Percentiles rank a stretch among this genome's conserved stretches.
Conservation (phyloP, 371 early-diverging fungal species). For the Funneliformis caledonium region DNA sequence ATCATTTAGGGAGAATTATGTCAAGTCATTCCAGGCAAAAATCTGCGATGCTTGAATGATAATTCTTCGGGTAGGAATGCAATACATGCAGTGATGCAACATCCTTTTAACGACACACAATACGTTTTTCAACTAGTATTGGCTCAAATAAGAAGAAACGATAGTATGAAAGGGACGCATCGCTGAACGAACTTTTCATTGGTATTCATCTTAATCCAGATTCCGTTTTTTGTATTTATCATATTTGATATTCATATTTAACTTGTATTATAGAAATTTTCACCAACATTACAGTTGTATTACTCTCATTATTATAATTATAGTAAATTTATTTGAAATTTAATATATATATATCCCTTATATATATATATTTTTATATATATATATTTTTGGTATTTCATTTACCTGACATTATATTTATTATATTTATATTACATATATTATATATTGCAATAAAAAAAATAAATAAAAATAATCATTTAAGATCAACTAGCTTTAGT, state of each 20-base stretch:
- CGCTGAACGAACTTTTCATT: background rate
- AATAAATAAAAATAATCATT: background rate
- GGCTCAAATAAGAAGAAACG: conserved; percentile 18
- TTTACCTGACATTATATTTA: too few relatives aligned
- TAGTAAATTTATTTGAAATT: background rate
- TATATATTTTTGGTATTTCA: too few relatives aligned
- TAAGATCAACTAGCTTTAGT: too few relatives aligned
- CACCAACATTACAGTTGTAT: background rate
- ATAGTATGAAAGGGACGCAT: background rate
- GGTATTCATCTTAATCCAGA: background rate
- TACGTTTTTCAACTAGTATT: conserved; percentile 35
- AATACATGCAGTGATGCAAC: conserved; percentile 39
- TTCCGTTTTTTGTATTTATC: background rate
- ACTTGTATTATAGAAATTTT: background rate
- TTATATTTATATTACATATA: too few relatives aligned
- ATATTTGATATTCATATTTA: background rate
- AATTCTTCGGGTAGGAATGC: conserved; percentile 32
- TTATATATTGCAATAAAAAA: background rate
- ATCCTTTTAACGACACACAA: conserved; percentile 33
- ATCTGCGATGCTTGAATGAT: conserved; percentile 37
- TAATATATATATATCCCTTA: background rate
- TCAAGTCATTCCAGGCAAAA: conserved; percentile 31
- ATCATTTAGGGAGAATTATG: conserved; percentile 28
- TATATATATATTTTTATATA: too few relatives aligned
- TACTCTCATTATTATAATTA: background rate